Evolutionary conservation across 2,329 filamentous ascomycete species (phyloP).

Genomic region (Ophiosphaerella herpotricha): DNA sequence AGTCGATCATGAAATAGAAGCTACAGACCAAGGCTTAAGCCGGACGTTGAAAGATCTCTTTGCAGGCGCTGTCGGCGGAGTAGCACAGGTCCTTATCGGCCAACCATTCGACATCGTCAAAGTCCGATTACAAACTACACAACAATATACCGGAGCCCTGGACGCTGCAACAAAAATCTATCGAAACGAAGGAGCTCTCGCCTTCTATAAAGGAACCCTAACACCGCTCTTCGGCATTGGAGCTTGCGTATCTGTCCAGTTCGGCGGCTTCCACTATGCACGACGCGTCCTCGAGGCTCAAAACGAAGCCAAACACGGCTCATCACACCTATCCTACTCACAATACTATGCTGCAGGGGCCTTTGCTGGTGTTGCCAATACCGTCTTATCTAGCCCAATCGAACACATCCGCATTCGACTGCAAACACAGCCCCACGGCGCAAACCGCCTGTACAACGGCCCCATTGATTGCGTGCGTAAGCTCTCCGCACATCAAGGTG

Average conservation of each 20-base stretch:
- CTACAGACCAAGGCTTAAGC: conserved; percentile 40
- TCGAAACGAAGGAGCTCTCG: conserved; percentile 81
- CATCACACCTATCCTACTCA: conserved; percentile 67
- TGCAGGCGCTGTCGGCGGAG: conserved; percentile 85
- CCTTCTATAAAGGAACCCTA: conserved; percentile 98
- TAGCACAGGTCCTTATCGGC: conserved; percentile 91
- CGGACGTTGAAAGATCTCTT: conserved; percentile 81
- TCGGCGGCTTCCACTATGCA: conserved; percentile 93
- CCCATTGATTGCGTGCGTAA: conserved; percentile 91
- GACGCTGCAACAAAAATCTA: conserved; percentile 83
- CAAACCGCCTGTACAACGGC: conserved; percentile 75
- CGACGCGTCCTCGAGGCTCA: conserved; percentile 80
- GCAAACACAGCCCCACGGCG: conserved; percentile 93
- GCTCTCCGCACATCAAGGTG: conserved; percentile 70
- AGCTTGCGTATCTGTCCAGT: conserved; percentile 95
- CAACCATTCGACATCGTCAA: conserved; percentile 76
- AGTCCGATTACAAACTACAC: conserved; percentile 90
- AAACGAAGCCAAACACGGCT: conserved; percentile 58
- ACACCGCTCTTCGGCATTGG: conserved; percentile 95
- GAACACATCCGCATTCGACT: conserved; percentile 96
- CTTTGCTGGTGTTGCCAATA: conserved; percentile 91
- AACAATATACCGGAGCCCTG: conserved; percentile 77
- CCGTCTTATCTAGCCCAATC: conserved; percentile 84
- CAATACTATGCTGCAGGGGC: conserved; percentile 93
- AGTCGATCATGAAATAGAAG: conserved; percentile 48